These are phyloP conservation scores for Alternaria infectoria DNA, from an alignment of 2,329 filamentous ascomycete genomes.

Conservation along the genomic window DNA sequence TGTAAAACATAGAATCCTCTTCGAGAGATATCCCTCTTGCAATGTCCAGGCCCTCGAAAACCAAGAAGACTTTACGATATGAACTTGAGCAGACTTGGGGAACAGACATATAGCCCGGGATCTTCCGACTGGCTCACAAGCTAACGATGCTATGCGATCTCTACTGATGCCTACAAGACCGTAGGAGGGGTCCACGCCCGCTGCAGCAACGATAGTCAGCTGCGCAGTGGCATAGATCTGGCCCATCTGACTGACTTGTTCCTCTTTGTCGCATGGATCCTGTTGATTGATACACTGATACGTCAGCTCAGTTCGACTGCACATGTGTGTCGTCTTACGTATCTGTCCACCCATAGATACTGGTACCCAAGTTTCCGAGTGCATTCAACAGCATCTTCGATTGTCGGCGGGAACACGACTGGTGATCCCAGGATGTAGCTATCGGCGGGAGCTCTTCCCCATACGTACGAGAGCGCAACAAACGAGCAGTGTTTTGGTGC, in stretches of 20 bases:
- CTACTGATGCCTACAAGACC: neutral
- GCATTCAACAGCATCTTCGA: neutral
- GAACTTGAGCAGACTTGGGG: accelerated
- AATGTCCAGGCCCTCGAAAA: neutral
- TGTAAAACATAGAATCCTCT: neutral
- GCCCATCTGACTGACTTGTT: neutral
- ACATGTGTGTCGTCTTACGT: neutral
- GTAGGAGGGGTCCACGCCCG: neutral
- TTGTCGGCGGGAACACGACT: neutral
- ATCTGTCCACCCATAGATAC: neutral
- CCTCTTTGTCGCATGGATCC: neutral
- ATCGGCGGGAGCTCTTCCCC: neutral
- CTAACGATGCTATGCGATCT: accelerated
- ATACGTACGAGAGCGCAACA: neutral
- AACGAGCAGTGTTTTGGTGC: neutral
- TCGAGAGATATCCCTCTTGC: neutral
- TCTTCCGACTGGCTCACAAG: neutral
- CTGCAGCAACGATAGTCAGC: neutral
- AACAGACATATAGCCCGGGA: accelerated
- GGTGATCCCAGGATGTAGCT: neutral
- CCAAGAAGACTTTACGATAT: neutral
- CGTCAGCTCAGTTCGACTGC: neutral
- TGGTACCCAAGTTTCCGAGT: neutral
- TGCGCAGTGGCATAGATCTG: neutral
- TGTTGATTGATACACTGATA: neutral